These are phyloP conservation scores for Emergomyces orientalis DNA, from an alignment of 2,329 filamentous ascomycete species.

Conservation along the genomic window DNA sequence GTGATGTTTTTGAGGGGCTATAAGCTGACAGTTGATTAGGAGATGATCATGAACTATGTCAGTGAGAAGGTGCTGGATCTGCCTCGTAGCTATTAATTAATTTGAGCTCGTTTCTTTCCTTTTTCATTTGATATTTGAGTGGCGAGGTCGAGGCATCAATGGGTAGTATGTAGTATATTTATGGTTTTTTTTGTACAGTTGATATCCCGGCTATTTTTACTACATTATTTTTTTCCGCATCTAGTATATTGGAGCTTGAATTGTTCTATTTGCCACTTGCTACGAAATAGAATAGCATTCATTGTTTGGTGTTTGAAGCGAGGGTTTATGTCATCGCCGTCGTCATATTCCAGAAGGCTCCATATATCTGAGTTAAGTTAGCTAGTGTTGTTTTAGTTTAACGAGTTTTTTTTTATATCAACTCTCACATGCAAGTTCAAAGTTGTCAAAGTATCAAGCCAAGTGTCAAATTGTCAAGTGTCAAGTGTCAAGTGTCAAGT, in stretches of 20 bases:
- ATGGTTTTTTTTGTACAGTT: neutral
- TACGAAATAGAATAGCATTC: neutral
- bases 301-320: too few relatives aligned
- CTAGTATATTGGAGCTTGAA: too few relatives aligned
- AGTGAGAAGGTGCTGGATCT: slow-evolving; percentile 37
- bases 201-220: neutral
- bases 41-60: slow-evolving; percentile 40
- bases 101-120: neutral
- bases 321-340: neutral
- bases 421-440: neutral
- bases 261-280: neutral
- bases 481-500: too few relatives aligned
- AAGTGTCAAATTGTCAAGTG: neutral
- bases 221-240: too few relatives aligned
- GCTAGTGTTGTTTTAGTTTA: neutral
- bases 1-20: neutral
- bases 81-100: slow-evolving; percentile 34
- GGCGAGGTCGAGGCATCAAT: neutral
- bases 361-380: too few relatives aligned
- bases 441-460: too few relatives aligned
- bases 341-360: too few relatives aligned
- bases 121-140: neutral
- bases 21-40: slow-evolving; percentile 23
- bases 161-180: too few relatives aligned
- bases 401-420: too few relatives aligned